Percentiles rank a stretch among this genome's conserved stretches.
Conservation (phyloP, 805 yeast genomes). For the Nakazawaea ishiwadae region DNA sequence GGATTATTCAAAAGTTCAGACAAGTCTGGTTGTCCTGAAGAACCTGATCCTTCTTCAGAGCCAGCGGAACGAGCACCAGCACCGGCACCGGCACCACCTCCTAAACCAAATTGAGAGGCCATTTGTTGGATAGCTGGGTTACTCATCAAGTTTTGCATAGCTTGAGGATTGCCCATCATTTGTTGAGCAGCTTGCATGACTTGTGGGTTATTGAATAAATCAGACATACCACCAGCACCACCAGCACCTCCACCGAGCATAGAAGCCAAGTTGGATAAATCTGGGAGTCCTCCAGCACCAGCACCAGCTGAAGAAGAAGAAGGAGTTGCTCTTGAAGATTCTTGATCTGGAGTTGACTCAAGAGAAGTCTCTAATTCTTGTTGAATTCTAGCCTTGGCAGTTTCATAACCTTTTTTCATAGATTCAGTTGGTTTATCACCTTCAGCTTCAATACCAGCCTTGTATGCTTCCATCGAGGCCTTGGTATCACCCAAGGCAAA, state of each 20-base stretch:
- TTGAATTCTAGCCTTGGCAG: slow-evolving; percentile 84
- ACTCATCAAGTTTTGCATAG: slow-evolving; percentile 67
- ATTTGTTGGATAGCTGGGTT: slow-evolving; percentile 79
- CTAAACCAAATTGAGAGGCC: slow-evolving; percentile 74
- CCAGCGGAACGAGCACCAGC: slow-evolving; percentile 15
- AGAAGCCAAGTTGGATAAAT: slow-evolving; percentile 49
- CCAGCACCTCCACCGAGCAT: slow-evolving; percentile 67
- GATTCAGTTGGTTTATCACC: slow-evolving; percentile 82
- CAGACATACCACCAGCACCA: slow-evolving; percentile 64
- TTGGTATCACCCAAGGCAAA: slow-evolving; percentile 92
- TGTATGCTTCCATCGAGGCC: slow-evolving; percentile 87
- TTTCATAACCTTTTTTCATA: slow-evolving; percentile 89
- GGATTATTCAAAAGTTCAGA: slow-evolving; percentile 79
- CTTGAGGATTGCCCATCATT: slow-evolving; percentile 82
- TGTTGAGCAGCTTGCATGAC: slow-evolving; percentile 84
- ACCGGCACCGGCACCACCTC: slow-evolving; percentile 37
- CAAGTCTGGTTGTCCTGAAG: slow-evolving; percentile 44
- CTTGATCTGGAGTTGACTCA: slow-evolving; percentile 17
- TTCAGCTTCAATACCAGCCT: slow-evolving; percentile 80
- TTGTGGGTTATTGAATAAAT: slow-evolving; percentile 86
- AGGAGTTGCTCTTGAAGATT: slow-evolving; percentile 16
- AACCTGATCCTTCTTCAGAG: slow-evolving; percentile 12
- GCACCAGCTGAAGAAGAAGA: slow-evolving; percentile 23
- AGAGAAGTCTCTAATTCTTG: slow-evolving; percentile 54
- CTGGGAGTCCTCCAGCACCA: slow-evolving; percentile 64